Conservation (phyloP, 306 rosid species). For the Trifolium pratense region DNA sequence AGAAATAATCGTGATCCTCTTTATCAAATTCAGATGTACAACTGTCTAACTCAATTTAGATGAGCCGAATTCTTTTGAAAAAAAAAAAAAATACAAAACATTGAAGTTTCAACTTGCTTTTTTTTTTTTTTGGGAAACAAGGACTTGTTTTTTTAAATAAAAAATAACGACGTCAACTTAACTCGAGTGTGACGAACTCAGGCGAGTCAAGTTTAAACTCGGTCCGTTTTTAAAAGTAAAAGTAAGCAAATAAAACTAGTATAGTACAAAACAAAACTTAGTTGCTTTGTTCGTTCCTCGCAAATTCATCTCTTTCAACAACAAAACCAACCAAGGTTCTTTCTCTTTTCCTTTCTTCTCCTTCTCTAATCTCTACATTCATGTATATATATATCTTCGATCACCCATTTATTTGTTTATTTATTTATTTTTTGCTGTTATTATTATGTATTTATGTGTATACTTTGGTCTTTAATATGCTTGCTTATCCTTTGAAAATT, state of each 20-base stretch:
- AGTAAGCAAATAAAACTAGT: too few relatives aligned
- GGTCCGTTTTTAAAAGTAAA: too few relatives aligned
- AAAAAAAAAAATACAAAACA: too few relatives aligned
- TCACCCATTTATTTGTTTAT: slow-evolving; percentile 16
- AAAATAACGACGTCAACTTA: background rate
- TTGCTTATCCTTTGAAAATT: background rate
- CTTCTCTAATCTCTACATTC: background rate
- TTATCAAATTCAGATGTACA: too few relatives aligned
- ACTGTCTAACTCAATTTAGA: too few relatives aligned
- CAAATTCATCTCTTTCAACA: slow-evolving; percentile 41
- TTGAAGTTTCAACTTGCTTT: too few relatives aligned
- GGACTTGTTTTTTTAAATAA: too few relatives aligned
- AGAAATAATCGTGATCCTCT: too few relatives aligned
- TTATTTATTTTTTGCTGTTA: background rate
- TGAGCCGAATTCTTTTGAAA: too few relatives aligned
- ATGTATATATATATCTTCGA: background rate
- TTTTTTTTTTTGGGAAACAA: too few relatives aligned
- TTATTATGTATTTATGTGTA: too few relatives aligned
- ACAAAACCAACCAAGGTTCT: slow-evolving; percentile 54
- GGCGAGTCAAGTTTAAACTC: background rate
- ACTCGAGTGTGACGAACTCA: background rate
- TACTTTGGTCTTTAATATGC: background rate
- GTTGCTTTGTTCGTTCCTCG: slow-evolving; percentile 16
- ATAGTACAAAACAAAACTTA: too few relatives aligned
- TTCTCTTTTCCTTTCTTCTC: background rate